Evolutionary conservation across 2,329 filamentous ascomycete genomes (phyloP).

Genomic region (Verticillium tricorpus): DNA sequence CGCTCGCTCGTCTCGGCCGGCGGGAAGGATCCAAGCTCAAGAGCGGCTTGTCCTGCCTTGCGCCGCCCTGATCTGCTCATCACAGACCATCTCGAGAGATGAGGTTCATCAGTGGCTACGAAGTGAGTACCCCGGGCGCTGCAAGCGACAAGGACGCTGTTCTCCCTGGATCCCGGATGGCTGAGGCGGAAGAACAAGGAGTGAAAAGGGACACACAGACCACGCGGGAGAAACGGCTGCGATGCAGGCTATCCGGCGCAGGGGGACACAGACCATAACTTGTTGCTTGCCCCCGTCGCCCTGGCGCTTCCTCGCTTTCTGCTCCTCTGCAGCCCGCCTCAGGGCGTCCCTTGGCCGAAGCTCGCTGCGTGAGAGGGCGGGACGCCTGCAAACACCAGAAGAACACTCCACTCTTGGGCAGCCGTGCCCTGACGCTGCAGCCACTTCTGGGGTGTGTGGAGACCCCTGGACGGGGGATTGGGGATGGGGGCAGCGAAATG

Average conservation of each 20-base stretch:
- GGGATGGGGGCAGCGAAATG: background rate
- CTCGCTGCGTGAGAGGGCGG: background rate
- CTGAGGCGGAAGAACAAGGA: background rate
- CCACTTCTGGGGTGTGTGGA: background rate
- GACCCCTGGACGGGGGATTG: background rate
- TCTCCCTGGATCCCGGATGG: background rate
- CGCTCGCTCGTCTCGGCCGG: background rate
- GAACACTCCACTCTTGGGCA: background rate
- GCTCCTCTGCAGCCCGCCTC: background rate
- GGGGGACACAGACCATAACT: background rate
- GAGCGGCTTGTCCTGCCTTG: background rate
- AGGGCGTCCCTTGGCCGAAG: background rate
- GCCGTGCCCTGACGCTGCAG: background rate
- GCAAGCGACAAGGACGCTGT: background rate
- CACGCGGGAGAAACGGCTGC: background rate
- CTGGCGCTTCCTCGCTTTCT: background rate
- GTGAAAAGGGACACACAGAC: background rate
- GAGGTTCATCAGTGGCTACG: background rate
- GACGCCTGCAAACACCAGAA: background rate
- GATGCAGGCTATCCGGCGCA: background rate
- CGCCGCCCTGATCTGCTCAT: background rate
- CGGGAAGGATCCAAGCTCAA: background rate
- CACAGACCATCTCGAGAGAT: background rate
- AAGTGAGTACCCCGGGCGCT: background rate
- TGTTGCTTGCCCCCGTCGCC: background rate